Base-by-base conservation (phyloP, 345 rosid species). In the Cochlearia excelsa region DNA sequence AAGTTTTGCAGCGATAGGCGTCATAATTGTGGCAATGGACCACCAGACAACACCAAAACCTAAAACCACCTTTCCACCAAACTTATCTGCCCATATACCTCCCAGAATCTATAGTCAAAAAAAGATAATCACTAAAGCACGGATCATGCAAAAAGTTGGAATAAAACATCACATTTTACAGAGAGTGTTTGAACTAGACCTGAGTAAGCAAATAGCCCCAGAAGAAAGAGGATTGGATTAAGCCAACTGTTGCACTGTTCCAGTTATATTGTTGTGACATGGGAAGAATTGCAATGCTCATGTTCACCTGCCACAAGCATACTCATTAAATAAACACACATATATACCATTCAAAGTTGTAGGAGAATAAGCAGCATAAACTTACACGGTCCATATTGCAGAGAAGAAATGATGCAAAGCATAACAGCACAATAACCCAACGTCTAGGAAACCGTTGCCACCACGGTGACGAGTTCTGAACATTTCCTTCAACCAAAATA, bases 311-410 rank as follows among this genome's bases (percentile, higher is more conserved):
- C 70, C 73, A 66, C 50, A 59, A 46, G 59, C 45, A 73, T 34
- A 30, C 23, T 54, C 41, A 48, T 34, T 46, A 27, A 67, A 69
- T 35, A 46, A 63, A 30, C 9, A 49, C n/a, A 5, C 7, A 33
- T 1, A 46, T 3, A 38, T 26, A 26, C 11, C 43, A 11, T 2
- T 9, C 3, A 37, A 37, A 50, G 30, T 35, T 5, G 9, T 42
- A 7, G 33, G 9, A 46, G n/a, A 2, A 34, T 3, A 51, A 30
- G 23, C 0, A 54, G 51, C 54, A 51, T 49, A 27, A 10, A 68
- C 95, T 77, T 69, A 92, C 98, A 50, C 98, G 89, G 78, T 92
- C 98, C 98, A 92, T 92, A 72, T 92, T 92, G 87, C 96, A 92
- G 1, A 92, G 72, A 5, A 92, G 82, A 75, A 88, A 92, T 27